A percentile compares a stretch with the other conserved stretches of the same genome.
Evolutionary conservation across 2,329 filamentous ascomycete genomes (phyloP).

Genomic region (Periconia sp.): DNA sequence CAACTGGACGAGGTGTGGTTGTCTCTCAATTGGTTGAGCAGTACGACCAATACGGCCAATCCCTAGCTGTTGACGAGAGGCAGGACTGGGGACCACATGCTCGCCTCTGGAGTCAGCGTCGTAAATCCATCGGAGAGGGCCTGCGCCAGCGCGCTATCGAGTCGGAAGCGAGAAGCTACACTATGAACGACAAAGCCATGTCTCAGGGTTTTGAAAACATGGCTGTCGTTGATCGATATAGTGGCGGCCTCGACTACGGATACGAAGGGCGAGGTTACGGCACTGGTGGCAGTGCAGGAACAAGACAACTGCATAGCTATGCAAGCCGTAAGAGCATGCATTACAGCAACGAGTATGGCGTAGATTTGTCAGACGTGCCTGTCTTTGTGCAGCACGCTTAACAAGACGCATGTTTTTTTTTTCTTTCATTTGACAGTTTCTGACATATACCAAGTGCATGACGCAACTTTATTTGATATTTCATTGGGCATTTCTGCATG

Average conservation of each 20-base stretch:
- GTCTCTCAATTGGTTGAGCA: slow-evolving; percentile 25
- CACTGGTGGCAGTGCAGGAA: slow-evolving; percentile 46
- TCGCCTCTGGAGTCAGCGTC: slow-evolving; percentile 34
- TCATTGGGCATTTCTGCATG: slow-evolving; percentile 23
- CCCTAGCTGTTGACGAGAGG: slow-evolving; percentile 9
- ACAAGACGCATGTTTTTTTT: not conserved
- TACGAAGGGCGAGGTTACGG: slow-evolving; percentile 41
- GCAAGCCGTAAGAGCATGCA: slow-evolving; percentile 38
- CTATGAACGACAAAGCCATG: slow-evolving; percentile 7
- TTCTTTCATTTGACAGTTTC: not conserved
- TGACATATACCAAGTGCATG: slow-evolving; percentile 13
- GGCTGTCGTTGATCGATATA: too few relatives aligned
- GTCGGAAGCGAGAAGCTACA: slow-evolving; percentile 7
- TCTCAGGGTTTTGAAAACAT: too few relatives aligned
- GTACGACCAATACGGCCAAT: slow-evolving; percentile 17
- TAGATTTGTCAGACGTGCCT: slow-evolving; percentile 42
- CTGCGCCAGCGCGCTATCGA: slow-evolving; percentile 20
- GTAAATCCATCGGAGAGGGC: slow-evolving; percentile 36
- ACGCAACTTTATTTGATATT: slow-evolving; percentile 14
- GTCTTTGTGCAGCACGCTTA: slow-evolving; percentile 32
- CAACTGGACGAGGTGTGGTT: slow-evolving; percentile 23
- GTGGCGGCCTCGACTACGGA: slow-evolving; percentile 37
- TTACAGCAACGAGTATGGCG: slow-evolving; percentile 34
- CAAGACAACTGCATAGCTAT: slow-evolving; percentile 35
- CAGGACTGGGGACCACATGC: slow-evolving; percentile 35